phyloP scores from a whole-genome alignment of 495 filamentous ascomycete genomes.

The Zalerion maritima region DNA sequence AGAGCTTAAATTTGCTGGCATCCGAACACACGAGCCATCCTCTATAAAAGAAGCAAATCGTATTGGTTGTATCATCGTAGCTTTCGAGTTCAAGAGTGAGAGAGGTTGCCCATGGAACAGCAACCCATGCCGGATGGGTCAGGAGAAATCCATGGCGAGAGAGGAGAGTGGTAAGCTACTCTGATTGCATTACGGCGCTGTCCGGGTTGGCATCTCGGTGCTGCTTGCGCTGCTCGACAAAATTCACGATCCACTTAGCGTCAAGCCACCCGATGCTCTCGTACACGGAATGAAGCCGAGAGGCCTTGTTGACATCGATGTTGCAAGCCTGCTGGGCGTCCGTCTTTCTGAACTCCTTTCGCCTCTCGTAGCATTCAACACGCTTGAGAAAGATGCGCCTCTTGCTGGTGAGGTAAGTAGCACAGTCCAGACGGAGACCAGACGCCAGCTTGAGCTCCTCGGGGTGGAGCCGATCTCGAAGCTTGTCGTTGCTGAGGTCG shows the following conservation, averaged over 20 bases:
- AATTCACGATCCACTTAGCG: slow-evolving; percentile 40
- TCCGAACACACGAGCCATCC: too few relatives aligned
- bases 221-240: slow-evolving; percentile 17
- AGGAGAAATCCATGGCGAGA: not conserved
- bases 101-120: not conserved
- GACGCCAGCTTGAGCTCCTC: slow-evolving; percentile 69
- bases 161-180: too few relatives aligned
- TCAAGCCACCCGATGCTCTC: slow-evolving; percentile 84
- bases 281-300: slow-evolving; percentile 85
- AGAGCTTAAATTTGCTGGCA: too few relatives aligned
- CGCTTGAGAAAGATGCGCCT: slow-evolving; percentile 77
- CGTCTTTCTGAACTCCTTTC: slow-evolving; percentile 93
- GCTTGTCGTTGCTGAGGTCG: slow-evolving; percentile 66
- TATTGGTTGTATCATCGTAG: slow-evolving; percentile 4
- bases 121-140: slow-evolving; percentile 7
- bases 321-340: slow-evolving; percentile 93
- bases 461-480: slow-evolving; percentile 60
- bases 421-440: slow-evolving; percentile 70
- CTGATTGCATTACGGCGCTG: too few relatives aligned
- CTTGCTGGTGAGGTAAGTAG: slow-evolving; percentile 90
- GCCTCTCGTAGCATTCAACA: slow-evolving; percentile 48
- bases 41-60: too few relatives aligned
- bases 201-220: not conserved
- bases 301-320: slow-evolving; percentile 98
- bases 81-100: slow-evolving; percentile 1